Percentiles rank a stretch among this genome's conserved stretches.
These are phyloP conservation scores for Colletotrichum noveboracense DNA, from an alignment of 2,329 filamentous ascomycete genomes.

Conservation along the genomic window DNA sequence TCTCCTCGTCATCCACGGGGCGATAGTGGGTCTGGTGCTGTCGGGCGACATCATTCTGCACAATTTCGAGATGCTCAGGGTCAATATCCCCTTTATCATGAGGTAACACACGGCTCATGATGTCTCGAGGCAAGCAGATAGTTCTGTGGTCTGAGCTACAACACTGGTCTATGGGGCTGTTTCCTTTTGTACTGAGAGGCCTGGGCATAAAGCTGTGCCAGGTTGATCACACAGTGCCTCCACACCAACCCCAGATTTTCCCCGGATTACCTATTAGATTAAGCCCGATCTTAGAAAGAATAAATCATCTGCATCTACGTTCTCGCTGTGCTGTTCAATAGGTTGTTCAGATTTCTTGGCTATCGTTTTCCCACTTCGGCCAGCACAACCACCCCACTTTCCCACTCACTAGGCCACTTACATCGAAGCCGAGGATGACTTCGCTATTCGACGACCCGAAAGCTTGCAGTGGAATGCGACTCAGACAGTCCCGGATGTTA, in stretches of 20 bases:
- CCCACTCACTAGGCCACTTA: not conserved
- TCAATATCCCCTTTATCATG: not conserved
- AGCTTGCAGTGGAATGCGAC: not conserved
- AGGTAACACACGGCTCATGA: not conserved
- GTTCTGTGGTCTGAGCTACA: not conserved
- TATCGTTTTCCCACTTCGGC: not conserved
- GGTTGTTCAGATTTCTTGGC: not conserved
- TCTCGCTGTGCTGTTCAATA: not conserved
- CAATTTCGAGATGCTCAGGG: conserved; percentile 3
- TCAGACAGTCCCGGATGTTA: not conserved
- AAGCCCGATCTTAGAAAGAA: not conserved
- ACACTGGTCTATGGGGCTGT: not conserved
- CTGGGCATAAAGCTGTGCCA: not conserved
- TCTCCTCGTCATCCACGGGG: conserved; percentile 19
- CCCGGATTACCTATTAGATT: not conserved
- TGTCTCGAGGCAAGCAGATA: not conserved
- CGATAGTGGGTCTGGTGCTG: conserved; percentile 4
- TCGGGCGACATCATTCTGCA: not conserved
- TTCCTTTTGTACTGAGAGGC: not conserved
- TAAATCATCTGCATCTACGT: not conserved
- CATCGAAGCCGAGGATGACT: not conserved
- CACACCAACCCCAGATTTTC: not conserved
- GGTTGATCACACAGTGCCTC: not conserved
- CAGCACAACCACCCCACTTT: not conserved
- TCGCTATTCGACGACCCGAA: not conserved